Base-by-base conservation (phyloP, 805 yeast genomes). In the Brettanomyces bruxellensis region DNA sequence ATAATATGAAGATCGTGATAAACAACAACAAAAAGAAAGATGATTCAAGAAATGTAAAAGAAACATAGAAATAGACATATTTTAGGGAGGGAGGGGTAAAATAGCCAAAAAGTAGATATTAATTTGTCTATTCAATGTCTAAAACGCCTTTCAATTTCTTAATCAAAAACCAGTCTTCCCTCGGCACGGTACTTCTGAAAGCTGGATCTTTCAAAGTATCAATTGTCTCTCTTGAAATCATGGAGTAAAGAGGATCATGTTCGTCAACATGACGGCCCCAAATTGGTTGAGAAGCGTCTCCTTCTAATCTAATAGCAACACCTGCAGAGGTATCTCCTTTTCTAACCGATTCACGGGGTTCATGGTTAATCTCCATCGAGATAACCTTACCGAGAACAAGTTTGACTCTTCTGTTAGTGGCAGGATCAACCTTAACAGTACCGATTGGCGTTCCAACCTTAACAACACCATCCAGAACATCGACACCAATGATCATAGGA, bases 201-300 rank as follows among this genome's bases (percentile, higher is more conserved):
- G 98, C 97, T 38, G 96, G 95, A 60, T 93, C 99, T 71, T 93
- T 93, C 75, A 93, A 79, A n/a, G 95, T 86, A 65, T 93, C 97
- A 56, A 93, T 90, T 34, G 96, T 86, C 67, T 75, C 86, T 74
- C 99, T 81, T 11, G 93, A 64, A 53, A 93, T 78, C 70, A 85
- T 74, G n/a, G 99, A 91, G 69, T 90, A 93, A 62, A 93, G 72
- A 41, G 78, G 75, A 66, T 93, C 99, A 49, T 79, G 72, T 69
- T 93, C 99, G 66, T 89, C 96, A 56, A 93, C 95, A 63, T 93
- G 99, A 72, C 99, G 87, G 52, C 99, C 99, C 98, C 98, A 93
- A 12, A 87, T 82, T 46, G 99, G 98, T 70, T 89, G 96, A 48
- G 85, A 75, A 40, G 95, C 85, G 54, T 95, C 90, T 58, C 87